Percentiles rank a stretch among this genome's conserved stretches.
phyloP scores from a whole-genome alignment of 768 basidiomycete genomes.

The Pulveroboletus sp. region DNA sequence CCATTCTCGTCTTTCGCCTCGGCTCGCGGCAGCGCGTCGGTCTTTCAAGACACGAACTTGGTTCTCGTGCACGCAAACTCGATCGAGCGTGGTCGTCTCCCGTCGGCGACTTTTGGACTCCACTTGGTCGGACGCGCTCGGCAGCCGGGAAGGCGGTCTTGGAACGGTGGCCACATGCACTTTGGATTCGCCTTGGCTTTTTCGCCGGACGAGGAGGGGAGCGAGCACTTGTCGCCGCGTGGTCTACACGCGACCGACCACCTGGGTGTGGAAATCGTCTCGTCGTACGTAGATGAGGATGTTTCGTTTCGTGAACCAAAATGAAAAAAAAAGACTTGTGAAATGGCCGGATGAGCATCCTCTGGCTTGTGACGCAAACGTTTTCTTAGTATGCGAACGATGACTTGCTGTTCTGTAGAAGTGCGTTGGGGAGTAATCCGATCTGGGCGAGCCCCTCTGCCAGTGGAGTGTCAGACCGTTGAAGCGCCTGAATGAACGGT shows the following conservation, averaged over 20 bases:
- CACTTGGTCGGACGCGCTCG: neutral
- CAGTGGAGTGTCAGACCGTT: too few relatives aligned
- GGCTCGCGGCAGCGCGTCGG: neutral
- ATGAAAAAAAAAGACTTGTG: neutral
- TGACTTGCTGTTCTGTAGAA: too few relatives aligned
- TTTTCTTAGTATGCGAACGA: too few relatives aligned
- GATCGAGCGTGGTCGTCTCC: neutral
- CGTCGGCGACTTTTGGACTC: neutral
- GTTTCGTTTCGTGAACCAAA: too few relatives aligned
- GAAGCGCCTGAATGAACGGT: neutral
- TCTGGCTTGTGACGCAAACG: too few relatives aligned
- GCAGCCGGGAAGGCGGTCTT: too few relatives aligned
- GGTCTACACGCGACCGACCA: neutral
- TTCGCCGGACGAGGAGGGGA: neutral
- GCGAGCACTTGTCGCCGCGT: too few relatives aligned
- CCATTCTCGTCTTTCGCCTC: neutral
- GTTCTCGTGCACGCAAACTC: neutral
- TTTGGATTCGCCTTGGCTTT: neutral
- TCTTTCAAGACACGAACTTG: neutral
- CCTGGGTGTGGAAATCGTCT: neutral
- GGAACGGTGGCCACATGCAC: neutral
- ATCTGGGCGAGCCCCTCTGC: too few relatives aligned
- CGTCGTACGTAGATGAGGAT: neutral
- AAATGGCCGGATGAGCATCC: too few relatives aligned
- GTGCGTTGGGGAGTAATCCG: too few relatives aligned